These are phyloP conservation scores for Chaetoceros muelleri DNA, from an alignment of 108 stramenopile species.

Conservation along the genomic window DNA sequence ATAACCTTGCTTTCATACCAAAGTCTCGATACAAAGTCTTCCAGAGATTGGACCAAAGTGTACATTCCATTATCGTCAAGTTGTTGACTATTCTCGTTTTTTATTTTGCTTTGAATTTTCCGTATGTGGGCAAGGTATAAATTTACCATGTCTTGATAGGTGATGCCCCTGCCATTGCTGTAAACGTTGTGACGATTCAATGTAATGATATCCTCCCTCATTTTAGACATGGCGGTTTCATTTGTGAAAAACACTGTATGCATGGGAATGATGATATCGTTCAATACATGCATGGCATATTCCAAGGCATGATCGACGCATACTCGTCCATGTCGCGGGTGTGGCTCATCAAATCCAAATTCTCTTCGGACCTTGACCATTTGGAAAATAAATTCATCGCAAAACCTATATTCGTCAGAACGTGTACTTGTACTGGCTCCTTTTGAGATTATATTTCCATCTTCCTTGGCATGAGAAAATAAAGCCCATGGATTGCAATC, in stretches of 20 bases:
- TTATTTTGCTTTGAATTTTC: no score
- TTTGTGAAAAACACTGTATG: constrained; percentile 30
- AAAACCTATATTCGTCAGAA: no score
- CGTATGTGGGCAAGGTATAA: neutral
- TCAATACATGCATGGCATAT: constrained; percentile 45
- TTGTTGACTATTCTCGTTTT: no score
- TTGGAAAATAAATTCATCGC: constrained; percentile 23
- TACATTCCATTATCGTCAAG: neutral
- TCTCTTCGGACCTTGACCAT: constrained; percentile 66
- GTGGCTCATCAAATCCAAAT: constrained; percentile 83
- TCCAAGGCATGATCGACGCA: constrained; percentile 38
- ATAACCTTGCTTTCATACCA: neutral
- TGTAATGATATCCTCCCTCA: no score
- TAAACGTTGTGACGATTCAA: neutral
- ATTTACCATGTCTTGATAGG: neutral
- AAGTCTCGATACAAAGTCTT: neutral
- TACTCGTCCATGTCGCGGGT: constrained; percentile 79
- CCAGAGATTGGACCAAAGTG: neutral
- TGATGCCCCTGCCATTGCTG: neutral
- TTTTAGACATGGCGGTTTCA: no score
- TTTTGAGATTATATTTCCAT: neutral
- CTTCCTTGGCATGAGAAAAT: constrained; percentile 32
- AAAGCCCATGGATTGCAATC: constrained; percentile 30
- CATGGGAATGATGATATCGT: constrained; percentile 52
- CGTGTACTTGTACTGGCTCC: constrained; percentile 6